Evolutionary conservation across 208 protist genomes (phyloP).

Genomic region (Tetramitus jugosus): DNA sequence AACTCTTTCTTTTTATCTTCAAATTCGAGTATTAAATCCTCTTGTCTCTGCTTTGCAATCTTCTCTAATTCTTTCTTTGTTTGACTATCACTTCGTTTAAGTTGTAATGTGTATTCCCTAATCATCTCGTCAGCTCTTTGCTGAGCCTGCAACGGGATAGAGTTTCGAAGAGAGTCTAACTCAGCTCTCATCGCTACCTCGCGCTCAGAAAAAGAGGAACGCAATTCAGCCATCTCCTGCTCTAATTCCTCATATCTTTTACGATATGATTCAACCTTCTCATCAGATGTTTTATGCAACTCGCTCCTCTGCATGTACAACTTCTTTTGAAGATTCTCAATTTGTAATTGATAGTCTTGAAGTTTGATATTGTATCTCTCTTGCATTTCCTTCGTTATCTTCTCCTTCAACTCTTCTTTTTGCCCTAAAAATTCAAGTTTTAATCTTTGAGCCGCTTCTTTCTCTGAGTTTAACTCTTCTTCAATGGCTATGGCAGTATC

Average conservation of each 20-base stretch:
- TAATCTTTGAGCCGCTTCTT: not conserved
- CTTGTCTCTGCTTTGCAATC: not conserved
- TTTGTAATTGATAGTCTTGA: not conserved
- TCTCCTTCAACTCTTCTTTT: not conserved
- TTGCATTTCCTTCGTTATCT: not conserved
- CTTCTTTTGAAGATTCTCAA: slow-evolving; percentile 16
- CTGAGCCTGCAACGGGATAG: not conserved
- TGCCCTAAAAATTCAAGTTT: not conserved
- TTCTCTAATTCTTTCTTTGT: not conserved
- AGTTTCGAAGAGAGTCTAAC: not conserved
- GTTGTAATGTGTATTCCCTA: not conserved
- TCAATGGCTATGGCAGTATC: not conserved
- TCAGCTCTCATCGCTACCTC: not conserved
- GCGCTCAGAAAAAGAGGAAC: not conserved
- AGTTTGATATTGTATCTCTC: not conserved
- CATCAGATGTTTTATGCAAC: not conserved
- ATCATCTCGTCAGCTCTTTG: slow-evolving; percentile 13
- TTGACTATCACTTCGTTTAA: not conserved
- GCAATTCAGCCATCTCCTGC: not conserved
- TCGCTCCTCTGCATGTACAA: not conserved
- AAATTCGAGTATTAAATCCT: not conserved
- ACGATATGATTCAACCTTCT: not conserved
- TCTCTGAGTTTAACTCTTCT: not conserved
- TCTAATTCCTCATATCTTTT: not conserved
- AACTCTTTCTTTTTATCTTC: not conserved